Percentiles rank a stretch among this genome's conserved stretches.
Conservation (phyloP, 1,284 basidiomycete species). For the Peniophora sp. region DNA sequence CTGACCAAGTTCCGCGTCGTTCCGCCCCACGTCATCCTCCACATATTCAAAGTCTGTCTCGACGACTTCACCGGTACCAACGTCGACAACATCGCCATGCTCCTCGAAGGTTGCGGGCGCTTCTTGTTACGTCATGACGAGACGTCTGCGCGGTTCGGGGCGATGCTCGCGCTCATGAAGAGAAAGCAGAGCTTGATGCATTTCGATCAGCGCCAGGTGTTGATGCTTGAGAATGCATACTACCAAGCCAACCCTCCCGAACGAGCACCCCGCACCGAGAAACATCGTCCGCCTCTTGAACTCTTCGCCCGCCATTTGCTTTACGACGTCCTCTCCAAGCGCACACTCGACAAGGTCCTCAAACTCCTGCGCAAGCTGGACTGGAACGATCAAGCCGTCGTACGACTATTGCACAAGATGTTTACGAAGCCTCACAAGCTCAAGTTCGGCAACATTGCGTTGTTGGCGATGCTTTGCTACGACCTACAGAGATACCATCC, state of each 20-base stretch:
- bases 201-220: slow-evolving; percentile 82
- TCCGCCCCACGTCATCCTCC: slow-evolving; percentile 86
- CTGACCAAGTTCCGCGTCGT: slow-evolving; percentile 96
- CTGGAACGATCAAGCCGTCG: slow-evolving; percentile 75
- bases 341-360: slow-evolving; percentile 88
- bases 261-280: slow-evolving; percentile 76
- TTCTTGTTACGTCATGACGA: slow-evolving; percentile 86
- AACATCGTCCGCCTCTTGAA: slow-evolving; percentile 83
- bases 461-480: slow-evolving; percentile 91
- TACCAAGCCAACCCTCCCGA: slow-evolving; percentile 99
- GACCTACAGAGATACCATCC: slow-evolving; percentile 91
- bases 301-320: slow-evolving; percentile 91
- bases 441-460: slow-evolving; percentile 83
- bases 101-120: slow-evolving; percentile 92
- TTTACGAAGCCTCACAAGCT: slow-evolving; percentile 98
- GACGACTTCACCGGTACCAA: slow-evolving; percentile 93
- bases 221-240: slow-evolving; percentile 96
- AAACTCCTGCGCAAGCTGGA: slow-evolving; percentile 89
- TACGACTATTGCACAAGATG: slow-evolving; percentile 57
- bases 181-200: slow-evolving; percentile 91
- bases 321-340: slow-evolving; percentile 85
- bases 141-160: slow-evolving; percentile 77
- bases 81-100: slow-evolving; percentile 87
- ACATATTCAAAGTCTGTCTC: slow-evolving; percentile 94
- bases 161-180: slow-evolving; percentile 90